A percentile compares a stretch with the other conserved stretches of the same genome.
Evolutionary conservation across 495 filamentous ascomycete genomes (phyloP).

Genomic region (Oidiodendron maius): DNA sequence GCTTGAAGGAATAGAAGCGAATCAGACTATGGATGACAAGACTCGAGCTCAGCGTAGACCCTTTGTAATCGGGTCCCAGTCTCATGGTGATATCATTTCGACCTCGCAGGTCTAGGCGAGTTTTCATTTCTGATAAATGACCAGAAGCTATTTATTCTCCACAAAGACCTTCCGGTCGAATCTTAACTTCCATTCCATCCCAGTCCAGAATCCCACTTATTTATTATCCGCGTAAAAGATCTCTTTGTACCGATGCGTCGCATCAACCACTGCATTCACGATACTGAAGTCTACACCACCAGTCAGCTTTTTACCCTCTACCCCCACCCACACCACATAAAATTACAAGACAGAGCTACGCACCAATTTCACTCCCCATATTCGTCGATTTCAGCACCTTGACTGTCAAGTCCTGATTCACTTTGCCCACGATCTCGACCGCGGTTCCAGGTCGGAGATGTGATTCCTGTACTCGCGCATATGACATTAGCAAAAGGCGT

Average conservation of each 20-base stretch:
- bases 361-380: constrained; percentile 50
- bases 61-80: too few relatives aligned
- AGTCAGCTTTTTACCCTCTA: constrained; percentile 1
- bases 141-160: not conserved
- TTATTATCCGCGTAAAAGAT: constrained; percentile 55
- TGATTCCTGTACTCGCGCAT: constrained; percentile 51
- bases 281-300: constrained; percentile 56
- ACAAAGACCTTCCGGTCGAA: not conserved
- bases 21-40: too few relatives aligned
- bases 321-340: constrained; percentile 2
- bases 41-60: too few relatives aligned
- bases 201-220: not conserved
- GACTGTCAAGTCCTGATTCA: constrained; percentile 71
- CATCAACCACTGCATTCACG: constrained; percentile 77
- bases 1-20: too few relatives aligned
- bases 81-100: too few relatives aligned
- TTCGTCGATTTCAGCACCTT: constrained; percentile 72
- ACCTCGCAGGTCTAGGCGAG: too few relatives aligned
- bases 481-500: not conserved
- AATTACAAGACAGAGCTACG: not conserved
- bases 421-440: constrained; percentile 88
- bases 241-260: constrained; percentile 76
- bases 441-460: constrained; percentile 74
- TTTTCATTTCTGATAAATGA: not conserved
- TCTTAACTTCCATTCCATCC: not conserved